phyloP scores from a whole-genome alignment of 495 filamentous ascomycete species.

The Thozetella sp. region DNA sequence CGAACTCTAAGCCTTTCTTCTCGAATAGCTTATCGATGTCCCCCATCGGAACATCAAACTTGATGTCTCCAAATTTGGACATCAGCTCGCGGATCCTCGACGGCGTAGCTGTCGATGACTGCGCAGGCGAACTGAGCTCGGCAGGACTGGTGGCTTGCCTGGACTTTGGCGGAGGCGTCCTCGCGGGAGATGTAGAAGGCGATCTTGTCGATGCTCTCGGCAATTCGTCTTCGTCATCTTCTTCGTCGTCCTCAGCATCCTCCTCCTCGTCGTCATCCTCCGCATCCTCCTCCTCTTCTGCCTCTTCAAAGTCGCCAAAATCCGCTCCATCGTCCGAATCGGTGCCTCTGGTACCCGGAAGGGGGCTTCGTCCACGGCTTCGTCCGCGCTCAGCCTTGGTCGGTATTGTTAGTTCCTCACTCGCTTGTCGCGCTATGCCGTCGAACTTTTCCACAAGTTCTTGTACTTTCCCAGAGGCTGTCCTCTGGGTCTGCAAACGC shows the following conservation, averaged over 20 bases:
- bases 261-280: neutral
- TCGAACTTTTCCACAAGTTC: constrained; percentile 50
- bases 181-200: neutral
- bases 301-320: constrained; percentile 57
- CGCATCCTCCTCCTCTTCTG: constrained; percentile 24
- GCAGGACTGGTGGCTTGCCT: neutral
- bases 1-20: neutral
- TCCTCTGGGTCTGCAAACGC: constrained; percentile 22
- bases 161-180: neutral
- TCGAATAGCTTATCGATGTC: constrained; percentile 47
- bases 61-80: constrained; percentile 29
- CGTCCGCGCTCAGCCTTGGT: constrained; percentile 3
- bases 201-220: neutral
- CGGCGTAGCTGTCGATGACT: neutral
- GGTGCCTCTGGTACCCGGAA: neutral
- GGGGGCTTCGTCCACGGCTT: neutral
- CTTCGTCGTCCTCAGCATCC: neutral
- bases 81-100: constrained; percentile 10
- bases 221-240: neutral
- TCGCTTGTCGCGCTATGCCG: constrained; percentile 34
- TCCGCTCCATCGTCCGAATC: constrained; percentile 35
- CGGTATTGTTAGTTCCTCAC: constrained; percentile 25
- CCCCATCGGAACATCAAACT: constrained; percentile 39
- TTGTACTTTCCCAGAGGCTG: constrained; percentile 41
- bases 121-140: neutral